Base-by-base conservation (phyloP, 352 stramenopile species). In the Globisporangium polare region DNA sequence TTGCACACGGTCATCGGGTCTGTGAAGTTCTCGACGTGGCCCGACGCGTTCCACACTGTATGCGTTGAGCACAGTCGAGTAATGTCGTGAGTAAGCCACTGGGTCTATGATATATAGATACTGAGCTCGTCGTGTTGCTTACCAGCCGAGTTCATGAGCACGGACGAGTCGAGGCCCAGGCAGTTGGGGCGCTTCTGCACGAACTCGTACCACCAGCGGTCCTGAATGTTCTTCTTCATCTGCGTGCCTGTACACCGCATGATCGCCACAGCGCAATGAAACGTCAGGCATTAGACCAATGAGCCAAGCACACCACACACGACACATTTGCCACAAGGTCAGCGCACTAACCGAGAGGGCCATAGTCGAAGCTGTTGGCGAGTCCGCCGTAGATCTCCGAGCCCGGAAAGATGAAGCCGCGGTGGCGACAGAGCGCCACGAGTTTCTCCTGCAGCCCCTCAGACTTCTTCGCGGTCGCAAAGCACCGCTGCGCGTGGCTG, bases 201-300 rank as follows among this genome's bases (percentile, higher is more conserved):
- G 66, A 99, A 98, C 64, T 97, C 86, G 43, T 88, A 92, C 94
- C 96, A 99, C 94, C 96, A 99, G 1, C 79, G 77, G 62, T 98
- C 92, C 71, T 98, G 97, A 57, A 99, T 89, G 75, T 99, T 99
- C 67, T 97, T 97, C 72, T 99, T 99, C 69, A 99, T 90, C 66
- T 67, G 50, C 33, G 39, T 58, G 26, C 53, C 59, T 63, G 8
- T 26, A 31, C 26, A 26, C 18, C 15, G 24, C 3, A 7, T 33
- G 5, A 33, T 33, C 29, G 8, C 29, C 29, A 33, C 29, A 33
- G 29, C 29, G 29, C 5, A 4, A 33, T 33, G 29, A 7, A 0
- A 33, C 5, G 29, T 4, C 29, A 33, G 5, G 29, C 5, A 33
- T 33, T n/a, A n/a, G n/a, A n/a, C n/a, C n/a, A n/a, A 7, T 33